Percentiles rank a stretch among this genome's conserved stretches.
These are phyloP conservation scores for Debaryomyces udenii DNA, from an alignment of 1,139 yeast species.

Conservation along the genomic window DNA sequence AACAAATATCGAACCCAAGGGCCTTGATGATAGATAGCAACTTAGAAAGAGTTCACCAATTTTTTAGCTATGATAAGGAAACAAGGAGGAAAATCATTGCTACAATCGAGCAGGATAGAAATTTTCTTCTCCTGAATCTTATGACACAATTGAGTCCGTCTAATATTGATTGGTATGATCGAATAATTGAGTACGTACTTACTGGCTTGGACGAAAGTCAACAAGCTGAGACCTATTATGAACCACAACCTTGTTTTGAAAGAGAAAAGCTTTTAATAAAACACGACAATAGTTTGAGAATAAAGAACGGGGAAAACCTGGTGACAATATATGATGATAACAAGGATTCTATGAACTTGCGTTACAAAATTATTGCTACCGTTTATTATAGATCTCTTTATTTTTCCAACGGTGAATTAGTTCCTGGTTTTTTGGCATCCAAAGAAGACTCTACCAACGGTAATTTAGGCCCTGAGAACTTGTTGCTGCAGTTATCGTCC, in stretches of 20 bases:
- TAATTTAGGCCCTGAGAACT: constrained; percentile 1
- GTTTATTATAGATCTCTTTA: constrained; percentile 27
- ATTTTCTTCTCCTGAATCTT: constrained; percentile 15
- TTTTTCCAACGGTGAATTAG: constrained; percentile 10
- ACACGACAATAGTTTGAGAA: constrained; percentile 19
- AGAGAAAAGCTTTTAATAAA: constrained; percentile 29
- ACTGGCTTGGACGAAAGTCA: constrained; percentile 28
- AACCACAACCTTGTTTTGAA: constrained; percentile 33
- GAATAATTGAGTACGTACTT: constrained; percentile 33
- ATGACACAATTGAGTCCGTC: constrained; percentile 23
- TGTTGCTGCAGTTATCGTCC: constrained; percentile 3
- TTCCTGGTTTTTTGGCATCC: too few species aligned
- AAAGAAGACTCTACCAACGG: neutral
- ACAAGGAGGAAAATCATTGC: neutral
- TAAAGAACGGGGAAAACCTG: constrained; percentile 11
- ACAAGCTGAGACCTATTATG: constrained; percentile 2
- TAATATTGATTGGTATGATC: constrained; percentile 33
- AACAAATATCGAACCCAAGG: neutral
- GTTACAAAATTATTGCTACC: constrained; percentile 26
- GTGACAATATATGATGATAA: constrained; percentile 24
- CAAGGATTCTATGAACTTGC: constrained; percentile 30
- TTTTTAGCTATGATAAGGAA: neutral
- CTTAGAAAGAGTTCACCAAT: neutral
- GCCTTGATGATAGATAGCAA: constrained; percentile 5
- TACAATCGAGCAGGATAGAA: neutral